A percentile compares a stretch with the other conserved stretches of the same genome.
These are phyloP conservation scores for Podaxis sp. DNA, from an alignment of 768 basidiomycete species.

Conservation along the genomic window DNA sequence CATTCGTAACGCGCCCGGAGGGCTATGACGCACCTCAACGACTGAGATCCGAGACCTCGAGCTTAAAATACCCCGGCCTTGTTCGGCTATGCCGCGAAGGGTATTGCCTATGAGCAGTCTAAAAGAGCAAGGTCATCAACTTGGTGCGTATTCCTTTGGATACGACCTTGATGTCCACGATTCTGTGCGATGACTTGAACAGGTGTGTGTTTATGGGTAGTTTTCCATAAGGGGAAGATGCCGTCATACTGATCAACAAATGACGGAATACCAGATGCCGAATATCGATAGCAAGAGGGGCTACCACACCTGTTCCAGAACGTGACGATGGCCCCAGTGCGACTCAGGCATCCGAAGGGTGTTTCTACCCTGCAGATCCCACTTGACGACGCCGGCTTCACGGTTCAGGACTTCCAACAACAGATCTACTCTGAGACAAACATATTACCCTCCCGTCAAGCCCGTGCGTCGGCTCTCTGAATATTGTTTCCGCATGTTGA, in stretches of 20 bases:
- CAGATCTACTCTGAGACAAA: conserved; percentile 64
- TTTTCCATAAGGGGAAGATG: not conserved
- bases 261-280: not conserved
- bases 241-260: not conserved
- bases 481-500: conserved; percentile 2
- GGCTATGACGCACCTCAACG: not conserved
- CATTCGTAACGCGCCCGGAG: not conserved
- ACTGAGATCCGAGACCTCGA: not conserved
- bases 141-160: no score
- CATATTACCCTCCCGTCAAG: conserved; percentile 76
- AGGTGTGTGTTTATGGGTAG: not conserved
- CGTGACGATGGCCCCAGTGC: conserved; percentile 60
- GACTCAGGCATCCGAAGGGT: conserved; percentile 84
- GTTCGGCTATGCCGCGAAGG: no score
- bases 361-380: conserved; percentile 74
- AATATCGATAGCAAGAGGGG: not conserved
- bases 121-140: no score
- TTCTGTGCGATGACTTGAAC: no score
- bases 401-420: conserved; percentile 75
- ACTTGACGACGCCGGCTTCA: conserved; percentile 46
- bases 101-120: no score
- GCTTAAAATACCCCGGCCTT: not conserved
- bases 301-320: not conserved
- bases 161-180: not conserved
- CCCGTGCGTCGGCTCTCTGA: conserved; percentile 48